A percentile compares a stretch with the other conserved stretches of the same genome.
Evolutionary conservation across 2,329 filamentous ascomycete species (phyloP).

Genomic region (Ceratocystis papillata): DNA sequence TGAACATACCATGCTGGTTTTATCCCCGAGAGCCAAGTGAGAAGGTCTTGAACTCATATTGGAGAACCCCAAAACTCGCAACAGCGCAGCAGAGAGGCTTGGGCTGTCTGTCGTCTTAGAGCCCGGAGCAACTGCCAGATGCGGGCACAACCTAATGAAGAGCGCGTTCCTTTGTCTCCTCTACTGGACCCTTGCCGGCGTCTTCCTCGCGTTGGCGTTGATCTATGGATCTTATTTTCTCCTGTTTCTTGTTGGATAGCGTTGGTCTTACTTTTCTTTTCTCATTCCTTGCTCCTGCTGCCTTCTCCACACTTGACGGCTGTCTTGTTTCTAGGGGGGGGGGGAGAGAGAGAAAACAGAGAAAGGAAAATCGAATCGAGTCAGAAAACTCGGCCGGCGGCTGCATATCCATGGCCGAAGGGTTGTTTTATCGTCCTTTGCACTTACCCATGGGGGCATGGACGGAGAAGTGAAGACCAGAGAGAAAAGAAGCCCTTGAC

Average conservation of each 20-base stretch:
- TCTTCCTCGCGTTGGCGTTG: not conserved
- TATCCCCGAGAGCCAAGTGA: no score
- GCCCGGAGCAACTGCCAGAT: constrained; percentile 6
- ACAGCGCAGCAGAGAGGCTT: not conserved
- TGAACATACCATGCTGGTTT: not conserved
- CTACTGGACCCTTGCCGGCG: not conserved
- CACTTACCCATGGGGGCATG: not conserved
- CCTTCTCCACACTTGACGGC: constrained; percentile 9
- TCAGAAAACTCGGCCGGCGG: not conserved
- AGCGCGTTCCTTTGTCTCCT: constrained; percentile 3
- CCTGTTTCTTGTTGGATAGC: not conserved
- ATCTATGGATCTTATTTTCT: not conserved
- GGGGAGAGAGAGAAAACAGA: not conserved
- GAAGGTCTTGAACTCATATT: not conserved
- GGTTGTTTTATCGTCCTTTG: not conserved
- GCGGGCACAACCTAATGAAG: not conserved
- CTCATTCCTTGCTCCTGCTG: not conserved
- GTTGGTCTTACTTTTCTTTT: not conserved
- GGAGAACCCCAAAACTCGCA: not conserved
- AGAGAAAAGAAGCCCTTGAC: not conserved
- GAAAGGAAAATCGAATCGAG: not conserved
- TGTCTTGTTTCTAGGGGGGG: not conserved
- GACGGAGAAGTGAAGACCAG: not conserved
- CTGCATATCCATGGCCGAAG: not conserved
- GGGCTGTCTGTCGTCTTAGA: not conserved